These are phyloP conservation scores for Forsythia viridissima DNA, from an alignment of 257 asterid species.

Conservation along the genomic window DNA sequence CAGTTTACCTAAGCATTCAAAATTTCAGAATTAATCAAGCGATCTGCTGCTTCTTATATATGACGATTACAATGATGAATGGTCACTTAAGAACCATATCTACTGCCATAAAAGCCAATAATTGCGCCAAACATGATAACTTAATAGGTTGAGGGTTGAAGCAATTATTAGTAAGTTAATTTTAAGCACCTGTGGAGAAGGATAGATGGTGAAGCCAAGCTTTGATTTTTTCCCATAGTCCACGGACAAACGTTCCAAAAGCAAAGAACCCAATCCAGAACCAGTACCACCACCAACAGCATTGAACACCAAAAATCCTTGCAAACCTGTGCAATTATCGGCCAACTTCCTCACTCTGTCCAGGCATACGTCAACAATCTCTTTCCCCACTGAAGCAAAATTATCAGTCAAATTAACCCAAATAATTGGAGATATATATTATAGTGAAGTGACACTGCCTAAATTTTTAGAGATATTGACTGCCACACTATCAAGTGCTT, in stretches of 20 bases:
- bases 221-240: conserved; percentile 90
- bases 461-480: not conserved
- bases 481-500: not conserved
- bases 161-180: not conserved
- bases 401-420: not conserved
- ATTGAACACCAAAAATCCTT: conserved; percentile 83
- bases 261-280: conserved; percentile 86
- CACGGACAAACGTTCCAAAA: conserved; percentile 81
- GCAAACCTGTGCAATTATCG: conserved; percentile 92
- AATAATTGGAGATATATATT: not conserved
- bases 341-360: conserved; percentile 90
- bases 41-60: not conserved
- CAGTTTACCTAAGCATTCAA: not conserved
- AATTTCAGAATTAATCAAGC: not conserved
- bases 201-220: conserved; percentile 90
- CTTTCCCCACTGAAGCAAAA: conserved; percentile 71
- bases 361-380: conserved; percentile 80
- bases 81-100: not conserved
- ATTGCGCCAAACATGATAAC: not conserved
- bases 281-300: conserved; percentile 98
- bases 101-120: not conserved
- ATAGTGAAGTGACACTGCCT: not conserved
- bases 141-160: not conserved
- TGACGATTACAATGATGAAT: not conserved
- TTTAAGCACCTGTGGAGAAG: conserved; percentile 77